phyloP scores from a whole-genome alignment of 805 yeast species.

The Sugiyamaella americana region DNA sequence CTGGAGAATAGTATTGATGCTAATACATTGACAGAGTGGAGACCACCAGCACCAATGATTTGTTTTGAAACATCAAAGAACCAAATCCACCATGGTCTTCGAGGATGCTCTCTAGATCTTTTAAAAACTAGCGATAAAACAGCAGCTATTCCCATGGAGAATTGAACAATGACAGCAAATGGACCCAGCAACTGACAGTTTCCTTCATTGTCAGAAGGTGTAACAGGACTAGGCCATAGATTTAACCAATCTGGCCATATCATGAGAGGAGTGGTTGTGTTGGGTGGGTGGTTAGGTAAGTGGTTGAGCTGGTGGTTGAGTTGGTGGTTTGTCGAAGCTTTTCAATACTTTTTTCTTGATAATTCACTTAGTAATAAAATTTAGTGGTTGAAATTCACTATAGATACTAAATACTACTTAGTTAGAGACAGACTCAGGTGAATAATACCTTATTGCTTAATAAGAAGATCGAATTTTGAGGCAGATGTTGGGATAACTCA shows the following conservation, averaged over 20 bases:
- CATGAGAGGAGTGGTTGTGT: too few relatives aligned
- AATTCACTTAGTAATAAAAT: too few relatives aligned
- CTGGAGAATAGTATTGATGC: constrained; percentile 51
- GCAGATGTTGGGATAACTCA: too few relatives aligned
- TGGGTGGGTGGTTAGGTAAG: too few relatives aligned
- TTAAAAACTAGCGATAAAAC: constrained; percentile 67
- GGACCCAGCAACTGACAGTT: constrained; percentile 74
- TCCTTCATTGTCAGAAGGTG: constrained; percentile 12
- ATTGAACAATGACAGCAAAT: constrained; percentile 74
- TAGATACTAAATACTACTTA: too few relatives aligned
- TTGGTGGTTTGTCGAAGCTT: too few relatives aligned
- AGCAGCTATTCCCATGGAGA: constrained; percentile 68
- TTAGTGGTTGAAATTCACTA: too few relatives aligned
- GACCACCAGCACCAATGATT: constrained; percentile 75
- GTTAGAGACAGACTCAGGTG: too few relatives aligned
- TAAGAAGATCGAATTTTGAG: too few relatives aligned
- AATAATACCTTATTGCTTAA: too few relatives aligned
- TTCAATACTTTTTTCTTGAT: too few relatives aligned
- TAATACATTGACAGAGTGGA: constrained; percentile 71
- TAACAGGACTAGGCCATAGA: not conserved
- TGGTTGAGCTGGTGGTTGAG: too few relatives aligned
- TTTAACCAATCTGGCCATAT: not conserved
- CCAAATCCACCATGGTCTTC: constrained; percentile 89
- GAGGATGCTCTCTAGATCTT: constrained; percentile 72
- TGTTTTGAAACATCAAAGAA: constrained; percentile 85